Evolutionary conservation across 2,329 filamentous ascomycete genomes (phyloP).

Genomic region (Aschersonia sp.): DNA sequence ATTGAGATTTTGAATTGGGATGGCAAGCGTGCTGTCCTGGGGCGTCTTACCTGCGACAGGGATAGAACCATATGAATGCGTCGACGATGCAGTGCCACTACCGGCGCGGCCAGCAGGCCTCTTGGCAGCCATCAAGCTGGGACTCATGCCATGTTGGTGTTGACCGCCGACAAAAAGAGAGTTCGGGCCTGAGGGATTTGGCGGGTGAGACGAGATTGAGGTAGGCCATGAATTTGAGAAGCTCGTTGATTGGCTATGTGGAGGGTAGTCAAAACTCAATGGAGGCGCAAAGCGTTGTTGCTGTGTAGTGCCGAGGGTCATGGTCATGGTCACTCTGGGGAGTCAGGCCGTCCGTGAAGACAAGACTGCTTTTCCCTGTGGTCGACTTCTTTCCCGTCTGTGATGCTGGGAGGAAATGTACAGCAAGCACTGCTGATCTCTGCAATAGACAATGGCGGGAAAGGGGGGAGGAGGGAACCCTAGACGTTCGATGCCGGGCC

Average conservation of each 20-base stretch:
- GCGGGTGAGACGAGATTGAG: constrained; percentile 27
- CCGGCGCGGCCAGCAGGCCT: constrained; percentile 36
- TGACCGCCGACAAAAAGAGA: constrained; percentile 50
- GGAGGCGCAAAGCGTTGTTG: constrained; percentile 64
- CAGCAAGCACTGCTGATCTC: not conserved
- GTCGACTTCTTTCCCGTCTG: not conserved
- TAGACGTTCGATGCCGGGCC: too few relatives aligned
- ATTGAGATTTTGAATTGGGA: not conserved
- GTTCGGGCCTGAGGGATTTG: constrained; percentile 37
- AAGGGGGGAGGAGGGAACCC: too few relatives aligned
- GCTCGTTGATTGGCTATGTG: constrained; percentile 42
- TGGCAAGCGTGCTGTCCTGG: not conserved
- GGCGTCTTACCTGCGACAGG: constrained; percentile 30
- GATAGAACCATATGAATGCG: constrained; percentile 60
- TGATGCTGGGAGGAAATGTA: not conserved
- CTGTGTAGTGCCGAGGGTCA: constrained; percentile 74
- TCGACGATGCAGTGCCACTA: constrained; percentile 39
- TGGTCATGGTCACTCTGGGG: constrained; percentile 59
- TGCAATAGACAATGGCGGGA: not conserved
- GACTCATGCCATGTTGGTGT: constrained; percentile 27
- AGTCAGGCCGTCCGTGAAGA: constrained; percentile 30
- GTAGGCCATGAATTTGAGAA: constrained; percentile 87
- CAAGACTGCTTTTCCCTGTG: constrained; percentile 9
- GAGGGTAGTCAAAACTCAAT: constrained; percentile 65
- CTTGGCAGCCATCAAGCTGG: constrained; percentile 37